Evolutionary conservation across 495 filamentous ascomycete species (phyloP), one percentile per base, ranked within the genome.

Genomic region (Penicillium herquei): DNA sequence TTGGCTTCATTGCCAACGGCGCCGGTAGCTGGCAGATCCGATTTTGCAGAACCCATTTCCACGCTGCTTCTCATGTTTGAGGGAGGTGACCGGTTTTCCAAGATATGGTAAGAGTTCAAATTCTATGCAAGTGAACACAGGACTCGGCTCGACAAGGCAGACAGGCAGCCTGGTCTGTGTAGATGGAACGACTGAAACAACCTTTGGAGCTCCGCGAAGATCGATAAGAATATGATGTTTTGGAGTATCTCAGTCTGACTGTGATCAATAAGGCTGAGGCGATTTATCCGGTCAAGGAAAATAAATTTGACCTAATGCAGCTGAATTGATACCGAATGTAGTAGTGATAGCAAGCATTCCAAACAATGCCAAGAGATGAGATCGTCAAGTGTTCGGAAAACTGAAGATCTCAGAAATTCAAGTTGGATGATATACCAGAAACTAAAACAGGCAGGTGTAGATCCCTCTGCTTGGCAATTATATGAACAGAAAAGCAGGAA

Each of bases 391-490:
- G 26, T n/a, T 12, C 21, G 49, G 39, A 42, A 41, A 26, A 41
- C 26, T 26, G 26, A 46, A 26, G 6, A 14, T 0, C 26, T 14
- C 43, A 46, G n/a, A 13, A 46, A 26, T 13, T n/a, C n/a, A n/a
- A n/a, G n/a, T n/a, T 21, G 34, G 12, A 13, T 13, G 26, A 32
- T n/a, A 26, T n/a, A 46, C 26, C 26, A 46, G 21, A 46, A 3
- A 6, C 51, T 46, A 14, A 51, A 54, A 41, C 1, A 13, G 45
- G 56, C 39, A 55, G 56, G 51, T 46, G 51, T 51, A 42, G 17
- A 44, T 18, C 44, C 44, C 21, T 12, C 11, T 12, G 8, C 12
- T 7, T 37, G 18, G 42, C 42, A 44, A 44, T 9, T 48, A 33
- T 6, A 35, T 26, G 34, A 39, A n/a, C 16, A 26, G 21, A 12